A percentile compares a stretch with the other conserved stretches of the same genome.
These are phyloP conservation scores for Phalaenopsis hybrid DNA, from an alignment of 116 monocot genomes.

Conservation along the genomic window DNA sequence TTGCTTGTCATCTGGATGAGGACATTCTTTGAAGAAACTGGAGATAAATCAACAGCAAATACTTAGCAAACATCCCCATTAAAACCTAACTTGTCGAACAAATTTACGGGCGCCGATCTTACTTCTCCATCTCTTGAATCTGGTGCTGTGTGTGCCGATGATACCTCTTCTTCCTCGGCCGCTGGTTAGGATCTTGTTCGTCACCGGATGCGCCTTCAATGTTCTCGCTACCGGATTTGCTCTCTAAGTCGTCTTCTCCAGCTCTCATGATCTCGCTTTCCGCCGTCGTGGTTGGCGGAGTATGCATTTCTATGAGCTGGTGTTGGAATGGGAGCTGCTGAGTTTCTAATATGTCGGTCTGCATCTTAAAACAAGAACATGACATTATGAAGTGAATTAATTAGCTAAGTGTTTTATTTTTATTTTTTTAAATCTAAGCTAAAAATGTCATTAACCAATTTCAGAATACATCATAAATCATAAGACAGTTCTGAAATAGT, in stretches of 20 bases:
- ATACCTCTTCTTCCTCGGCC: slow-evolving; percentile 70
- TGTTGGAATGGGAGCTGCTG: slow-evolving; percentile 28
- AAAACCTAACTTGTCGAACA: not conserved
- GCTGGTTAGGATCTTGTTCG: slow-evolving; percentile 46
- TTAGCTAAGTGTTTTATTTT: no score
- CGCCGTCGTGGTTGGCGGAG: slow-evolving; percentile 7
- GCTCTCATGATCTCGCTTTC: slow-evolving; percentile 42
- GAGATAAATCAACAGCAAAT: not conserved
- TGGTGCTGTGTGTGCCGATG: slow-evolving; percentile 97
- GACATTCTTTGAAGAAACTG: slow-evolving; percentile 97
- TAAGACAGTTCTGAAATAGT: no score
- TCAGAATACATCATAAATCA: no score
- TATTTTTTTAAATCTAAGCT: no score
- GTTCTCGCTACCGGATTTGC: slow-evolving; percentile 71
- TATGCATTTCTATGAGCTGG: slow-evolving; percentile 32
- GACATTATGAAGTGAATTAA: no score
- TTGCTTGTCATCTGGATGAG: slow-evolving; percentile 98
- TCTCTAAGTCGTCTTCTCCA: slow-evolving; percentile 65
- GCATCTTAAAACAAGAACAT: slow-evolving; percentile 8
- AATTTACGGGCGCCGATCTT: slow-evolving; percentile 7
- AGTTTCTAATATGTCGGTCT: slow-evolving; percentile 45
- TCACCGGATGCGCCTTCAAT: slow-evolving; percentile 69
- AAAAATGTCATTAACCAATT: no score
- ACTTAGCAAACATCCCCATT: not conserved
- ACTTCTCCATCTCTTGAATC: slow-evolving; percentile 94